A percentile compares a stretch with the other conserved stretches of the same genome.
These are phyloP conservation scores for Saccharomycopsis selenospora DNA, from an alignment of 805 yeast genomes.

Conservation along the genomic window DNA sequence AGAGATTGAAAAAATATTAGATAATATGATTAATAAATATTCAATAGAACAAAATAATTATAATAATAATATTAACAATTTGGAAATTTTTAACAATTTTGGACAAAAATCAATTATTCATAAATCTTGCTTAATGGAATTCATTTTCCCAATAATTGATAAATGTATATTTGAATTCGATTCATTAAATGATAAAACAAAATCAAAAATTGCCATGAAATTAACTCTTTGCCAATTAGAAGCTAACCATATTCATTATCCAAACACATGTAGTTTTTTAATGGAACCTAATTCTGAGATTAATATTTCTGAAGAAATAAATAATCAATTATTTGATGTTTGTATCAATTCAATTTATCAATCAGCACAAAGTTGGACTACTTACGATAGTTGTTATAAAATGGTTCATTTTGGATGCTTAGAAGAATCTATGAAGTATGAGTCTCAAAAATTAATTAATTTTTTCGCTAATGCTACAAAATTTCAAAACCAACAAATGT, in stretches of 20 bases:
- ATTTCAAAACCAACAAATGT: neutral
- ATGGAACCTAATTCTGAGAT: neutral
- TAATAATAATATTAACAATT: neutral
- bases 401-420: conserved; percentile 13
- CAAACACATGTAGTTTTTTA: conserved; percentile 5
- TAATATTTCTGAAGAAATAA: conserved; percentile 1
- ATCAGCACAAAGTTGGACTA: conserved; percentile 20
- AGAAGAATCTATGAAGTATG: conserved; percentile 10
- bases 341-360: conserved; percentile 12
- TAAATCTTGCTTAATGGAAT: neutral
- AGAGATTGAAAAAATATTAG: neutral
- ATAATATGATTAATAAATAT: neutral
- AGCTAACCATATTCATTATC: neutral
- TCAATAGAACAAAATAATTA: neutral
- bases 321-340: neutral
- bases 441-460: conserved; percentile 11
- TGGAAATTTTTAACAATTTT: neutral
- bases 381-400: conserved; percentile 18
- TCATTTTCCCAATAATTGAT: conserved; percentile 1
- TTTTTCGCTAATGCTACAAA: neutral
- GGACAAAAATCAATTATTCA: neutral
- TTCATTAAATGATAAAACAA: neutral
- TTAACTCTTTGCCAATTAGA: conserved; percentile 9
- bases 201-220: neutral
- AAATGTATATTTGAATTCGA: conserved; percentile 1